Conservation (phyloP, 345 rosid genomes). For the Lepidium aucheri region DNA sequence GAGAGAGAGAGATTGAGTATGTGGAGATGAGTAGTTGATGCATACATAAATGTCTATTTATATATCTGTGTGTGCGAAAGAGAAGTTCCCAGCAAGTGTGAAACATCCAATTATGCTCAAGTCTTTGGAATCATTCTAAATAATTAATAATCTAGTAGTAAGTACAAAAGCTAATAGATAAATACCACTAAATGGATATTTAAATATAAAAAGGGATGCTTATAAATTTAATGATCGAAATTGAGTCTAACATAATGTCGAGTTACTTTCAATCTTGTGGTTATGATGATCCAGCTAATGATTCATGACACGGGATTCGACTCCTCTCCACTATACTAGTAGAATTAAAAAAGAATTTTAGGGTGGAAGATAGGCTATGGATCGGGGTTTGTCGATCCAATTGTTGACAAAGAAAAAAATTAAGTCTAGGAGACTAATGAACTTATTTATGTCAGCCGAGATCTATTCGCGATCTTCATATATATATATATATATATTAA, state of each 20-base stretch:
- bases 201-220: background rate
- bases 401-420: background rate
- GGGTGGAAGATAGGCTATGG: too few relatives aligned
- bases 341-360: too few relatives aligned
- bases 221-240: background rate
- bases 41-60: slow-evolving; percentile 3
- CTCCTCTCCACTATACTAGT: too few relatives aligned
- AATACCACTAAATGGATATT: background rate
- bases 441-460: background rate
- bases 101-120: slow-evolving; percentile 20
- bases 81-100: slow-evolving; percentile 8
- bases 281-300: too few relatives aligned
- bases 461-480: background rate
- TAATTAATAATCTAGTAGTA: background rate
- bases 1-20: background rate
- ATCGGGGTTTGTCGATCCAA: background rate
- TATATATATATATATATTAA: background rate
- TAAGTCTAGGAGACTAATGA: background rate
- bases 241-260: background rate
- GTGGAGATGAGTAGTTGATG: background rate
- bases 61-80: background rate
- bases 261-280: too few relatives aligned
- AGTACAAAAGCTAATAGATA: background rate
- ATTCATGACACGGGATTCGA: too few relatives aligned
- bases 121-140: slow-evolving; percentile 16